Evolutionary conservation across 2,329 filamentous ascomycete genomes (phyloP).

Genomic region (Colletotrichum truncatum): DNA sequence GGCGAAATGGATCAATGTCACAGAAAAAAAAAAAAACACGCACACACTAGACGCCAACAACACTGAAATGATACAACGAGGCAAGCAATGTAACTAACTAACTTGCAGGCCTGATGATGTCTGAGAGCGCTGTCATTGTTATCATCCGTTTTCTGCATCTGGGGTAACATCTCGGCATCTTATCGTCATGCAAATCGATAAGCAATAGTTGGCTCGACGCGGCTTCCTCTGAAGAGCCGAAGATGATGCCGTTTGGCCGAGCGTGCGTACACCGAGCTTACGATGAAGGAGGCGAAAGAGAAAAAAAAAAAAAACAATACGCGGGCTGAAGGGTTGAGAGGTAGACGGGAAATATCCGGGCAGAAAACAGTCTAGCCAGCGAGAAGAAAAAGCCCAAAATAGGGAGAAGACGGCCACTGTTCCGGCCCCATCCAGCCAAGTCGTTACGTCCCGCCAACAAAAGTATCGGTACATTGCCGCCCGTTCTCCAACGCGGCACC

Average conservation of each 20-base stretch:
- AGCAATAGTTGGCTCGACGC: background rate
- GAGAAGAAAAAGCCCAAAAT: background rate
- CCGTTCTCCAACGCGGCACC: slow-evolving; percentile 29
- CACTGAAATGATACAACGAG: background rate
- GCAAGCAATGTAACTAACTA: background rate
- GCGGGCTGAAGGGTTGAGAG: slow-evolving; percentile 13
- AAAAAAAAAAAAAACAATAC: no score
- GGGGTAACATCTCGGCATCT: slow-evolving; percentile 24
- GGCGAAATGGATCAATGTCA: background rate
- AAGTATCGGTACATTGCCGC: slow-evolving; percentile 37
- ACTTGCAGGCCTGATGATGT: background rate
- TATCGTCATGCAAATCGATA: slow-evolving; percentile 14
- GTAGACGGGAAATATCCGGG: slow-evolving; percentile 20
- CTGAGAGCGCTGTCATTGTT: background rate
- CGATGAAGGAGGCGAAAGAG: no score
- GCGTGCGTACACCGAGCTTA: slow-evolving; percentile 6
- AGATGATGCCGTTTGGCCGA: slow-evolving; percentile 29
- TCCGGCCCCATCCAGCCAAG: background rate
- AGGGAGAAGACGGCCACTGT: background rate
- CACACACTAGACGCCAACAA: background rate
- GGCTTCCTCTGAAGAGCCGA: slow-evolving; percentile 4
- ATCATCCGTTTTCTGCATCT: slow-evolving; percentile 11
- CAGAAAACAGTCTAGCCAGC: background rate
- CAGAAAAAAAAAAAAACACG: background rate
- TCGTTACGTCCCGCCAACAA: slow-evolving; percentile 2